Percentiles rank a stretch among this genome's conserved stretches.
phyloP scores from a whole-genome alignment of 2,329 filamentous ascomycete species.

The Zymoseptoria brevis region DNA sequence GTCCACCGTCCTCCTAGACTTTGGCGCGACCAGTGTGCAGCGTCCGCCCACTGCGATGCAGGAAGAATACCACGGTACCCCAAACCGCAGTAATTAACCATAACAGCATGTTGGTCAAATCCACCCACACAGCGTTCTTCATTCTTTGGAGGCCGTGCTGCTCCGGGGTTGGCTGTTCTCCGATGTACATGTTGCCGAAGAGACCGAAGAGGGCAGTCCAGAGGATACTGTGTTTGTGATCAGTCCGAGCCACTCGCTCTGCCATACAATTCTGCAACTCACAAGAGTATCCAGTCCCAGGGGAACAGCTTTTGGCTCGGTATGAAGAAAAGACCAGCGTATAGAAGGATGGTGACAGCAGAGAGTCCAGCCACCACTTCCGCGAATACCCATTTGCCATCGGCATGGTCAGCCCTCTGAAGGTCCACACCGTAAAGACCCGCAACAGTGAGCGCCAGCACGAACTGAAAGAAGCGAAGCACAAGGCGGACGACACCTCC shows the following conservation, averaged over 20 bases:
- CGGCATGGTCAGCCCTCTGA: slow-evolving; percentile 43
- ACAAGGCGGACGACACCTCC: slow-evolving; percentile 48
- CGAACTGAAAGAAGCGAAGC: slow-evolving; percentile 69
- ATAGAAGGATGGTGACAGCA: slow-evolving; percentile 53
- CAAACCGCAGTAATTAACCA: slow-evolving; percentile 61
- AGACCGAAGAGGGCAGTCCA: slow-evolving; percentile 78
- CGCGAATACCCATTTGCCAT: slow-evolving; percentile 74
- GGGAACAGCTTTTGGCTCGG: slow-evolving; percentile 43
- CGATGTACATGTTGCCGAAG: slow-evolving; percentile 74
- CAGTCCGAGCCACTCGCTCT: neutral
- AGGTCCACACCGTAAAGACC: slow-evolving; percentile 64
- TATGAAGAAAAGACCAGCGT: slow-evolving; percentile 55
- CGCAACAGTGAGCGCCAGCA: slow-evolving; percentile 66
- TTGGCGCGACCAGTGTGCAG: slow-evolving; percentile 27
- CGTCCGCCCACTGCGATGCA: slow-evolving; percentile 39
- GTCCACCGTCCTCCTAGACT: slow-evolving; percentile 23
- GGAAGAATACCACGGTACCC: slow-evolving; percentile 52
- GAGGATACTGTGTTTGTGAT: slow-evolving; percentile 44
- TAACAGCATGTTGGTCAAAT: slow-evolving; percentile 64
- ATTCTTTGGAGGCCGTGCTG: slow-evolving; percentile 58
- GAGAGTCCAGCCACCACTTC: slow-evolving; percentile 60
- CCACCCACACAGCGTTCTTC: slow-evolving; percentile 82
- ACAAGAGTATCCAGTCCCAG: slow-evolving; percentile 64
- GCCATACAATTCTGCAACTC: slow-evolving; percentile 8
- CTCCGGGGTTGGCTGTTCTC: slow-evolving; percentile 51